Evolutionary conservation across 768 basidiomycete species (phyloP).

Genomic region (Panaeolus cyanescens): DNA sequence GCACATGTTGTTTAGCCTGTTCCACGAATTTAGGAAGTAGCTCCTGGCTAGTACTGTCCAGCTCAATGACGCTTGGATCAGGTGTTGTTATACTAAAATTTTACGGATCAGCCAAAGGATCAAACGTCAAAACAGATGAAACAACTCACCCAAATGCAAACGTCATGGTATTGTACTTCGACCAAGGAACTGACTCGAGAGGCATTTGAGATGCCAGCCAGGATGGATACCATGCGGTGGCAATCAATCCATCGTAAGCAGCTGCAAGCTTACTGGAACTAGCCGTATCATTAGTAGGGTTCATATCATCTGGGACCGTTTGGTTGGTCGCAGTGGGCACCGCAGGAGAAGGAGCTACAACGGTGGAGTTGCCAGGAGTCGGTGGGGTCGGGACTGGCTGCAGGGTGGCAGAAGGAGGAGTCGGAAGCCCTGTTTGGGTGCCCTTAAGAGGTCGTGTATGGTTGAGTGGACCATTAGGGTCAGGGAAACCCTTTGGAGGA

Average conservation of each 20-base stretch:
- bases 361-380: too few relatives aligned
- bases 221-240: slow-evolving; percentile 50
- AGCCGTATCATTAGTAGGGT: neutral
- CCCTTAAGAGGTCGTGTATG: neutral
- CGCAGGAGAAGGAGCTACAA: neutral
- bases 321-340: neutral
- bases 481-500: neutral
- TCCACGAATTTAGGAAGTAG: slow-evolving; percentile 59
- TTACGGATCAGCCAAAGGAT: slow-evolving; percentile 3
- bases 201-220: slow-evolving; percentile 46
- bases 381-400: neutral
- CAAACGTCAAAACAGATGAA: neutral
- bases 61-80: slow-evolving; percentile 31
- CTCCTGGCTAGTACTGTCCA: slow-evolving; percentile 43
- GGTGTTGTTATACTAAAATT: slow-evolving; percentile 38
- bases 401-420: neutral
- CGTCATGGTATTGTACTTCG: slow-evolving; percentile 53
- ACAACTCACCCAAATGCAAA: slow-evolving; percentile 63
- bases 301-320: neutral
- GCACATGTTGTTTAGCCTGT: slow-evolving; percentile 41
- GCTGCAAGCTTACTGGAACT: neutral
- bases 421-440: neutral
- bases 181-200: slow-evolving; percentile 46
- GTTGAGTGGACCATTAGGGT: neutral
- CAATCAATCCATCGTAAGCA: slow-evolving; percentile 16